Evolutionary conservation across 2,329 filamentous ascomycete species (phyloP).

Genomic region (Talaromyces sp.): DNA sequence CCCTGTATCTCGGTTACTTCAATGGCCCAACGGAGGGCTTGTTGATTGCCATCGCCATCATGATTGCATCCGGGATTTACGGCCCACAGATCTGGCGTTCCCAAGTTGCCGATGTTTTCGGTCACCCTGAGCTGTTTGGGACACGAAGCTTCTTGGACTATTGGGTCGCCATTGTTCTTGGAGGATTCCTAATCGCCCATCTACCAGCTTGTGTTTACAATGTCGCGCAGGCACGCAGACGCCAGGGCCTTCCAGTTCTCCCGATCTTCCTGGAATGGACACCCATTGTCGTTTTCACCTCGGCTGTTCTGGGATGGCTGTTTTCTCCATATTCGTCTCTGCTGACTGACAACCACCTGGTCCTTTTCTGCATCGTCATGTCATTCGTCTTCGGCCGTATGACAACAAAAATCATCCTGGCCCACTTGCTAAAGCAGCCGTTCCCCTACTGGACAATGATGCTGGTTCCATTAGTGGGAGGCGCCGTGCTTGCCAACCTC

Average conservation of each 20-base stretch:
- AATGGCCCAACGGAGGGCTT: constrained; percentile 96
- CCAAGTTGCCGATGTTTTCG: constrained; percentile 66
- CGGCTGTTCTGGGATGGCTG: constrained; percentile 74
- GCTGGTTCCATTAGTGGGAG: constrained; percentile 78
- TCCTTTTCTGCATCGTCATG: constrained; percentile 88
- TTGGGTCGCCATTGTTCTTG: constrained; percentile 71
- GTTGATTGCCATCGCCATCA: constrained; percentile 79
- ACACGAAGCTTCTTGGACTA: constrained; percentile 76
- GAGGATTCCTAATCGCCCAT: constrained; percentile 66
- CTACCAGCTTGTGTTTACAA: constrained; percentile 87
- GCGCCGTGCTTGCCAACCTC: constrained; percentile 77
- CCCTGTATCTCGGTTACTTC: constrained; percentile 90
- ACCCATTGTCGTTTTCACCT: constrained; percentile 77
- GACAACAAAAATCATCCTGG: constrained; percentile 98
- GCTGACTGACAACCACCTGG: constrained; percentile 76
- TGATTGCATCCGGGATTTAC: constrained; percentile 81
- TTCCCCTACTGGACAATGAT: constrained; percentile 97
- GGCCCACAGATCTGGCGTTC: constrained; percentile 83
- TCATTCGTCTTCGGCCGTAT: constrained; percentile 97
- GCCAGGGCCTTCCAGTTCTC: constrained; percentile 66
- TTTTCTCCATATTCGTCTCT: constrained; percentile 84
- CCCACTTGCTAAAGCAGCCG: constrained; percentile 85
- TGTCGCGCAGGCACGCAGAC: constrained; percentile 70
- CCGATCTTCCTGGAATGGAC: constrained; percentile 93
- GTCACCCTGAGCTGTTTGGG: constrained; percentile 60